Percentiles rank a stretch among this genome's conserved stretches.
Conservation (phyloP, 495 filamentous ascomycete genomes). For the Tuber aestivum region DNA sequence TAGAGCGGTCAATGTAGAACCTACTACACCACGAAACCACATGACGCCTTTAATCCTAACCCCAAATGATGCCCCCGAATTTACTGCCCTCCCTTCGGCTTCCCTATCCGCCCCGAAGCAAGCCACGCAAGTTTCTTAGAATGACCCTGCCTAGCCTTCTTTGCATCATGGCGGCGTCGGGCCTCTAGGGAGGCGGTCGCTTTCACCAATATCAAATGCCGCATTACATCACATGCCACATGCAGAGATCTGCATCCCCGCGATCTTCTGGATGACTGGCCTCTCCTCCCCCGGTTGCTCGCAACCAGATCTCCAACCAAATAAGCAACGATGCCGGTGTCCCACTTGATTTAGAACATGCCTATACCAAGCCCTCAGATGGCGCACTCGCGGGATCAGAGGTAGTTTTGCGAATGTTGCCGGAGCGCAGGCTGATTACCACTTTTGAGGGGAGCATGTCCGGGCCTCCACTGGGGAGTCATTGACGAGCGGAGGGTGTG, state of each 20-base stretch:
- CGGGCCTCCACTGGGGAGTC: constrained; percentile 35
- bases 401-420: constrained; percentile 31
- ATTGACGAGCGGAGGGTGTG: constrained; percentile 43
- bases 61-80: too few species aligned
- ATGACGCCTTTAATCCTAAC: too few species aligned
- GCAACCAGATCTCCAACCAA: constrained; percentile 8
- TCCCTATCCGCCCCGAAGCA: constrained; percentile 6
- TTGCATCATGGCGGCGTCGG: constrained; percentile 6
- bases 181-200: constrained; percentile 14
- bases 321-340: constrained; percentile 21
- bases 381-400: constrained; percentile 33
- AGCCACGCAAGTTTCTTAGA: constrained; percentile 11
- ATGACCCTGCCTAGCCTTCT: constrained; percentile 20
- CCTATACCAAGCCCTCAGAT: constrained; percentile 36
- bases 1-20: too few species aligned
- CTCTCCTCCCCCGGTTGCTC: constrained; percentile 24
- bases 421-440: constrained; percentile 42
- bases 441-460: constrained; percentile 33
- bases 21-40: too few species aligned
- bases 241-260: constrained; percentile 30
- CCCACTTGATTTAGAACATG: constrained; percentile 34
- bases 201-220: constrained; percentile 23
- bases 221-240: constrained; percentile 14
- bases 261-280: constrained; percentile 28
- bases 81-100: constrained; percentile 29